Evolutionary conservation across 2,329 filamentous ascomycete species (phyloP).

Genomic region (Septoria petroselini): DNA sequence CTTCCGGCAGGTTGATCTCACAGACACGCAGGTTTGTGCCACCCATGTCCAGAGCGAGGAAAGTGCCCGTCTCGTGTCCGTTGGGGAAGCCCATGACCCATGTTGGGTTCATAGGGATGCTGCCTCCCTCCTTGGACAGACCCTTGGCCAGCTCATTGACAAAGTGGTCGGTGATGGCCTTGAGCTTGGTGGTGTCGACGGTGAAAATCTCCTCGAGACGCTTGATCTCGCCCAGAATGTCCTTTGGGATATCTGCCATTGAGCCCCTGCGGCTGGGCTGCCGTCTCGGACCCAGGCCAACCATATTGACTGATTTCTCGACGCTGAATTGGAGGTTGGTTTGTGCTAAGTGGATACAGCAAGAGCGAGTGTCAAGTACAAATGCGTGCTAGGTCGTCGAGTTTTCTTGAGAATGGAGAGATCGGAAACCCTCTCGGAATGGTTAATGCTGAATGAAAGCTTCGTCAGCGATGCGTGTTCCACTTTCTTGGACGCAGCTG

Average conservation of each 20-base stretch:
- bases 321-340: slow-evolving; percentile 7
- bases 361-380: not conserved
- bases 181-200: slow-evolving; percentile 73
- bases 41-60: slow-evolving; percentile 89
- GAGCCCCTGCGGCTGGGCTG: slow-evolving; percentile 74
- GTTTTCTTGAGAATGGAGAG: not conserved
- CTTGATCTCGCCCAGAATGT: slow-evolving; percentile 76
- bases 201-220: slow-evolving; percentile 80
- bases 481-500: not conserved
- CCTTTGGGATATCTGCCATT: slow-evolving; percentile 84
- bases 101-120: slow-evolving; percentile 96
- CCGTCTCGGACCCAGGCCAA: slow-evolving; percentile 61
- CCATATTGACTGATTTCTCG: slow-evolving; percentile 51
- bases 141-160: slow-evolving; percentile 83
- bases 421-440: too few relatives aligned
- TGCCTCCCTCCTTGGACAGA: slow-evolving; percentile 83
- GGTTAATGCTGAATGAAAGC: slow-evolving; percentile 2
- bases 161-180: slow-evolving; percentile 88
- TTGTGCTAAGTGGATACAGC: not conserved
- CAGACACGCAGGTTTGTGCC: slow-evolving; percentile 95
- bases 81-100: slow-evolving; percentile 91
- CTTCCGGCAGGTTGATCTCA: slow-evolving; percentile 82
- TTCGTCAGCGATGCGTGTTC: slow-evolving; percentile 7
- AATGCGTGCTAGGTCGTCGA: not conserved
- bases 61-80: slow-evolving; percentile 83